Conservation (phyloP, 352 stramenopile genomes). For the Elongisporangium senticosum region DNA sequence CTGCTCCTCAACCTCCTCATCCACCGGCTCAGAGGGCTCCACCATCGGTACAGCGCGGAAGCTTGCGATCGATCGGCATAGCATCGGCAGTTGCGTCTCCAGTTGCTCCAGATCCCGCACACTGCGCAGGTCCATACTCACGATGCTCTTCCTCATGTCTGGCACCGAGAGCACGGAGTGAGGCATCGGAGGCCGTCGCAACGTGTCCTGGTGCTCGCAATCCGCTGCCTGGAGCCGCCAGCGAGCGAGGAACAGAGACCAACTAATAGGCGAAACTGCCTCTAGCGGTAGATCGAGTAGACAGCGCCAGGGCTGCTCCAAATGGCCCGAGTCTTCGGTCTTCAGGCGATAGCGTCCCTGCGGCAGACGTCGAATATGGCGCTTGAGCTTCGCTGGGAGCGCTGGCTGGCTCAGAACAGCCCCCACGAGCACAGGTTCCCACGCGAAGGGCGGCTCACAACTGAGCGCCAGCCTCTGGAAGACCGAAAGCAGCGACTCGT, state of each 20-base stretch:
- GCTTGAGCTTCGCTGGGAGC: slow-evolving; percentile 25
- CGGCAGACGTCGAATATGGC: slow-evolving; percentile 10
- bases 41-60: not conserved
- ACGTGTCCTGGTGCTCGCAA: not conserved
- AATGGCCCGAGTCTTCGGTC: not conserved
- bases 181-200: slow-evolving; percentile 6
- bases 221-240: slow-evolving; percentile 23
- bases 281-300: slow-evolving; percentile 28
- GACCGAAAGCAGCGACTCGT: slow-evolving; percentile 5
- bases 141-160: slow-evolving; percentile 21
- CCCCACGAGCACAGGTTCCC: slow-evolving; percentile 33
- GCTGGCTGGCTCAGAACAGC: slow-evolving; percentile 14
- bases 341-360: not conserved
- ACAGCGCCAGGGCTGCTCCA: slow-evolving; percentile 18
- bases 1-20: not conserved
- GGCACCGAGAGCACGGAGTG: slow-evolving; percentile 22
- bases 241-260: slow-evolving; percentile 45
- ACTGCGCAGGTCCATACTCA: slow-evolving; percentile 31
- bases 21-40: not conserved
- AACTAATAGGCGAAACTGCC: slow-evolving; percentile 38
- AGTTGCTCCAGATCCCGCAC: slow-evolving; percentile 37
- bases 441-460: slow-evolving; percentile 18
- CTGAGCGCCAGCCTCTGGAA: slow-evolving; percentile 19
- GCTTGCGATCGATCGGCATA: slow-evolving; percentile 13
- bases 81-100: slow-evolving; percentile 28